Conservation (phyloP, 2,329 filamentous ascomycete genomes). For the Trichoderma atrobrunneum region DNA sequence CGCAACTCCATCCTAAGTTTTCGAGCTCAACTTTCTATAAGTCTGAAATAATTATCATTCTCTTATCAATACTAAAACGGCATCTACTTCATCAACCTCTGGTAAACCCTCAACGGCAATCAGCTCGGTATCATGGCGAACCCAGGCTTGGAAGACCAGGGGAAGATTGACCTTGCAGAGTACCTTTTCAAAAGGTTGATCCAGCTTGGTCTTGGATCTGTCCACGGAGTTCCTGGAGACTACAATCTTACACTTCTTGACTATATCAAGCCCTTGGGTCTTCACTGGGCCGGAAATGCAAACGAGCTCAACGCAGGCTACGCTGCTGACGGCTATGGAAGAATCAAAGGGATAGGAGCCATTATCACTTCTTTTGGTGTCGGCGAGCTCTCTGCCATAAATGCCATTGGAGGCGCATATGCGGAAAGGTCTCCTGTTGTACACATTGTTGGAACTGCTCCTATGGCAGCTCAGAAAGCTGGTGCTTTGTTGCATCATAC, state of each 20-base stretch:
- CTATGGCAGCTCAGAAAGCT: slow-evolving; percentile 41
- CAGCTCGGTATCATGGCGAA: background rate
- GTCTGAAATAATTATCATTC: too few relatives aligned
- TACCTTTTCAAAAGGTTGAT: slow-evolving; percentile 60
- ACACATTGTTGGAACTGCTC: slow-evolving; percentile 56
- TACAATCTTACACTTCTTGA: slow-evolving; percentile 40
- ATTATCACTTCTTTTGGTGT: slow-evolving; percentile 61
- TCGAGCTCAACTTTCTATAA: background rate
- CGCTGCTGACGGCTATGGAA: slow-evolving; percentile 56
- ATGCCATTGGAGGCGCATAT: slow-evolving; percentile 57
- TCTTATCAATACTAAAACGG: background rate
- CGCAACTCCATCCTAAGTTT: background rate
- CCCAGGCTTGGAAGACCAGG: background rate
- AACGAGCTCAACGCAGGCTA: slow-evolving; percentile 60
- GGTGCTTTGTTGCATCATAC: slow-evolving; percentile 52
- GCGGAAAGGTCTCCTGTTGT: slow-evolving; percentile 55
- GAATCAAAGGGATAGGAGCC: slow-evolving; percentile 49
- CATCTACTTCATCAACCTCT: background rate
- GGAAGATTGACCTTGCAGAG: slow-evolving; percentile 19
- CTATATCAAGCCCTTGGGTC: slow-evolving; percentile 35
- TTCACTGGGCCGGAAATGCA: slow-evolving; percentile 49
- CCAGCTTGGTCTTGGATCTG: slow-evolving; percentile 56
- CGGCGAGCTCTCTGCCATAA: slow-evolving; percentile 55
- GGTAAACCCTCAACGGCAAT: too few relatives aligned
- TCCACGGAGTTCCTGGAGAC: slow-evolving; percentile 51